Conservation (phyloP, 1,139 yeast species). For the Spathaspora sp. region DNA sequence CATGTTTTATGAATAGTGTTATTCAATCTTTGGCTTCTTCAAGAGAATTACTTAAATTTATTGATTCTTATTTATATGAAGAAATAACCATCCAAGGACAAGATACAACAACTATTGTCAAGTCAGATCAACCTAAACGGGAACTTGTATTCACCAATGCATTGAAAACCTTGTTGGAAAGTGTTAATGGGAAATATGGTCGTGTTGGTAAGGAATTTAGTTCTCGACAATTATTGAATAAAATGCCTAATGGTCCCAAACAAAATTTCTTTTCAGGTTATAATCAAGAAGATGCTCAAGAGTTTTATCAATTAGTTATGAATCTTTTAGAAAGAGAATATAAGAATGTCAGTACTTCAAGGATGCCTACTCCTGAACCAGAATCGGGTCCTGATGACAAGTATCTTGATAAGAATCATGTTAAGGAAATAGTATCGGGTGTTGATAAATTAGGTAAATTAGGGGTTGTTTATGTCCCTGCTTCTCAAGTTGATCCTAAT, state of each 20-base stretch:
- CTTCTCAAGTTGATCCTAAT: constrained; percentile 72
- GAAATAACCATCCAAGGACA: constrained; percentile 23
- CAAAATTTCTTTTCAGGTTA: constrained; percentile 76
- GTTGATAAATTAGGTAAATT: constrained; percentile 51
- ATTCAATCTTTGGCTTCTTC: constrained; percentile 83
- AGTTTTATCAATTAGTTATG: constrained; percentile 81
- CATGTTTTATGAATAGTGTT: constrained; percentile 92
- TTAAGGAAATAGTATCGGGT: constrained; percentile 38
- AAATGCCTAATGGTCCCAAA: constrained; percentile 79
- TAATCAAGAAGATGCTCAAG: constrained; percentile 95
- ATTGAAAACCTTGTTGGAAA: constrained; percentile 48
- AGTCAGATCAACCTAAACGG: constrained; percentile 25
- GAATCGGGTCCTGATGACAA: constrained; percentile 16
- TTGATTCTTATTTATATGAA: constrained; percentile 44
- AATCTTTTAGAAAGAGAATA: constrained; percentile 69
- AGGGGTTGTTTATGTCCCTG: constrained; percentile 70
- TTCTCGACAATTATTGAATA: constrained; percentile 61
- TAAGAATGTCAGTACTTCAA: constrained; percentile 22
- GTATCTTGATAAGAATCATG: constrained; percentile 23
- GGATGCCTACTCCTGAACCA: constrained; percentile 22
- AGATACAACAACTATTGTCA: constrained; percentile 22
- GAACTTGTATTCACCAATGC: constrained; percentile 53
- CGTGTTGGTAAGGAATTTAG: constrained; percentile 58
- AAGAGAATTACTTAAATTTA: constrained; percentile 54
- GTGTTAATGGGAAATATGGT: constrained; percentile 59